Base-by-base conservation (phyloP, 345 rosid genomes). In the Brassica incana region DNA sequence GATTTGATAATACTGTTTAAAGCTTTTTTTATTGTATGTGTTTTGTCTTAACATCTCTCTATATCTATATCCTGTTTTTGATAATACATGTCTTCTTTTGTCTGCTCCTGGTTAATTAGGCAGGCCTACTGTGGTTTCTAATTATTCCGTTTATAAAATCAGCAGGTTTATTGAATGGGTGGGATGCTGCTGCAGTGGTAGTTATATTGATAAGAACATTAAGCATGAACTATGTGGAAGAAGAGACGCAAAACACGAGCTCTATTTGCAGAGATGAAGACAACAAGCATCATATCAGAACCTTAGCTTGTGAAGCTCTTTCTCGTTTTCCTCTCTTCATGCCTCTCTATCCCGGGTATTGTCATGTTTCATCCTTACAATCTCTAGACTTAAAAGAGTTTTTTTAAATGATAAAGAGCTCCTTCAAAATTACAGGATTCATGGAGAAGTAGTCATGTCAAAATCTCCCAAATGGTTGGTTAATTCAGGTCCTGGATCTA, bases 291-390 rank as follows among this genome's bases (percentile, higher is more conserved):
- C 71, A 76, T 14, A 68, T 84, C 9, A 81, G 82, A 80, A 77
- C 88, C 5, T 38, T 82, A 70, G 90, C 98, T 70, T 94, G 98
- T 77, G 88, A 86, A 78, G 88, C 88, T 77, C 93, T 94, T 54
- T 84, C 93, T 48, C 83, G 30, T 43, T 85, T 86, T 32, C 97
- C 97, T 65, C 76, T 78, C 38, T 82, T 69, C 76, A 74, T 91
- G 82, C 84, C 92, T 80, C 91, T 94, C 48, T 93, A 89, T 81
- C 87, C 92, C 58, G 97, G 98, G 98, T 91, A 86, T n/a, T 23
- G 60, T 5, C 5, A 9, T 20, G 33, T 3, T 8, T 33, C 5
- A 3, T 15, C 15, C 0, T 27, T 30, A 33, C 18, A 23, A 52
- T 50, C 45, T 29, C 33, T 2, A 63, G 12, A 11, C 36, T 32